A percentile compares a stretch with the other conserved stretches of the same genome.
phyloP scores from a whole-genome alignment of 139 green algal species.

The Chlamydomonas urium region DNA sequence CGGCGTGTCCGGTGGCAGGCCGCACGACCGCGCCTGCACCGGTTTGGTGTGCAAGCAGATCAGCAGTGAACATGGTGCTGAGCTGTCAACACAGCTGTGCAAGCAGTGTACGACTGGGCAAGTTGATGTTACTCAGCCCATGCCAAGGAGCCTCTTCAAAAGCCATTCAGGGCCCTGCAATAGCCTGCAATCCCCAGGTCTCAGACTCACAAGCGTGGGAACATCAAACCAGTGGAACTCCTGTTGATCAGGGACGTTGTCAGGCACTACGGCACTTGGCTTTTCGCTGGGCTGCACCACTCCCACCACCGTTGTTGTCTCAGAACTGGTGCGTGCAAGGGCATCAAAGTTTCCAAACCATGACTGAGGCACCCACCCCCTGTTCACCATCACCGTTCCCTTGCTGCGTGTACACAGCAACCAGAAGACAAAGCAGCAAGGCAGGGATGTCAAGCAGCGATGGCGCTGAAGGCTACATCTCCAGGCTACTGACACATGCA shows the following conservation, averaged over 20 bases:
- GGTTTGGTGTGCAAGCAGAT: not conserved
- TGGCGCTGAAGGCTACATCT: no score
- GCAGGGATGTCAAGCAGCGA: no score
- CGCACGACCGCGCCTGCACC: conserved; percentile 11
- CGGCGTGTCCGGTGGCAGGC: conserved; percentile 19
- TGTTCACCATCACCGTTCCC: conserved; percentile 58
- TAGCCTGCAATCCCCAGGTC: no score
- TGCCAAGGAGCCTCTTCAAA: no score
- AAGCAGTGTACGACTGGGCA: no score
- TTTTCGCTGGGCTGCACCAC: conserved; percentile 61
- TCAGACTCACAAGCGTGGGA: conserved; percentile 13
- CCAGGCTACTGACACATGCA: not conserved
- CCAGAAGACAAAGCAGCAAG: not conserved
- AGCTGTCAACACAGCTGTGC: no score
- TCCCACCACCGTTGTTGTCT: conserved; percentile 41
- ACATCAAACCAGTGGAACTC: conserved; percentile 66
- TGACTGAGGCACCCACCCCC: conserved; percentile 68
- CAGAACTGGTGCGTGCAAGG: not conserved
- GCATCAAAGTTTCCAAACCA: conserved; percentile 42
- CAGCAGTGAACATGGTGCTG: no score
- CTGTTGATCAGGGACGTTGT: conserved; percentile 53
- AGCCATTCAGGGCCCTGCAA: no score
- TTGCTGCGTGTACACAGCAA: conserved; percentile 17
- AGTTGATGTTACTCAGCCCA: no score
- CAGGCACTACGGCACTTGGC: conserved; percentile 63